Percentiles rank a stretch among this genome's conserved stretches.
phyloP scores from a whole-genome alignment of 441 rosid species.

The Gossypium gossypioides region DNA sequence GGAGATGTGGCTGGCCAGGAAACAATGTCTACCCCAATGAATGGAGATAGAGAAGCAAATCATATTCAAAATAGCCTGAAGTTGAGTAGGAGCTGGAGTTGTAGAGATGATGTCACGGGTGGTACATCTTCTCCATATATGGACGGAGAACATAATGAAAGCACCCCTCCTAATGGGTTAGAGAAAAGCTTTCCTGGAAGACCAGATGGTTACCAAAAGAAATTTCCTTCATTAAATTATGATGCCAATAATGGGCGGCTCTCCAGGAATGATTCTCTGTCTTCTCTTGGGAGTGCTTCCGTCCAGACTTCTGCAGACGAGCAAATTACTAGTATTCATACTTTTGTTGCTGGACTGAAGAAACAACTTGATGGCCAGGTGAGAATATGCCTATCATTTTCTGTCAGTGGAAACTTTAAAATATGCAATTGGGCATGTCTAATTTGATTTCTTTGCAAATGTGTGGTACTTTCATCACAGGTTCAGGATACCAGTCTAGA shows the following conservation, averaged over 20 bases:
- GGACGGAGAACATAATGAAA: slow-evolving; percentile 23
- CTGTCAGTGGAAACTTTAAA: background rate
- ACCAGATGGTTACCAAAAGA: slow-evolving; percentile 42
- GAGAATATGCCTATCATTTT: slow-evolving; percentile 11
- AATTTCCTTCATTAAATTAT: slow-evolving; percentile 34
- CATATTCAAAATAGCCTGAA: slow-evolving; percentile 31
- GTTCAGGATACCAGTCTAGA: slow-evolving; percentile 31
- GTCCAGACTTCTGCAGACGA: slow-evolving; percentile 48
- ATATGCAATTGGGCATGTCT: background rate
- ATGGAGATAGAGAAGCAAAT: slow-evolving; percentile 32
- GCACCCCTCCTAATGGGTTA: slow-evolving; percentile 56
- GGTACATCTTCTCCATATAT: slow-evolving; percentile 27
- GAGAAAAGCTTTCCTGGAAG: slow-evolving; percentile 56
- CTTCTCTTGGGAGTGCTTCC: slow-evolving; percentile 65
- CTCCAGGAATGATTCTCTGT: slow-evolving; percentile 62
- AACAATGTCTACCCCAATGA: slow-evolving; percentile 24
- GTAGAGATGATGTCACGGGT: slow-evolving; percentile 34
- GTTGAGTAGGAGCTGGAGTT: slow-evolving; percentile 49
- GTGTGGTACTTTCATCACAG: slow-evolving; percentile 21
- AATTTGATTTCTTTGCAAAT: slow-evolving; percentile 18
- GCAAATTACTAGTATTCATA: slow-evolving; percentile 62
- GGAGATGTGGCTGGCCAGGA: slow-evolving; percentile 27
- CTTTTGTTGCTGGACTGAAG: slow-evolving; percentile 72
- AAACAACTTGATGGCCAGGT: slow-evolving; percentile 43
- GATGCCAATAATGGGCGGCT: slow-evolving; percentile 23